Evolutionary conservation across 2,329 filamentous ascomycete genomes (phyloP).

Genomic region (Diaporthe citri): DNA sequence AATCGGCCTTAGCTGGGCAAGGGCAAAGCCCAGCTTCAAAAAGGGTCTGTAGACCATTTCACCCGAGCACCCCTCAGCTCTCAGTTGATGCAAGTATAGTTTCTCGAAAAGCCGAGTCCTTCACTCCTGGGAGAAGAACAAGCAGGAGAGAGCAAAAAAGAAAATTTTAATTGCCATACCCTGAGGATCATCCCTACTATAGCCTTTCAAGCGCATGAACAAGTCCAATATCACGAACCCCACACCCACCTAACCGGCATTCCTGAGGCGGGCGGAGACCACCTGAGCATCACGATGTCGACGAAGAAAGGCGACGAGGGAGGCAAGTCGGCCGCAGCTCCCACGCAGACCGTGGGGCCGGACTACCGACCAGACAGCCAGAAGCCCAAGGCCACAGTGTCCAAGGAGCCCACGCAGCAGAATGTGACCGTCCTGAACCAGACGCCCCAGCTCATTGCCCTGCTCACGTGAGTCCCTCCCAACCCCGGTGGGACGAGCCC

Average conservation of each 20-base stretch:
- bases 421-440: conserved; percentile 93
- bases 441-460: conserved; percentile 95
- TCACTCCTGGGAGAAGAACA: background rate
- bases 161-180: background rate
- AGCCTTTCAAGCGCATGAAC: conserved; percentile 30
- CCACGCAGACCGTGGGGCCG: conserved; percentile 80
- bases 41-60: conserved; percentile 15
- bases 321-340: conserved; percentile 44
- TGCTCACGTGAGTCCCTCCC: conserved; percentile 84
- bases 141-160: background rate
- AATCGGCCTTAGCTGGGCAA: conserved; percentile 6
- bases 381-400: conserved; percentile 90
- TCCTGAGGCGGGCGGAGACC: background rate
- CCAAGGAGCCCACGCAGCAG: conserved; percentile 81
- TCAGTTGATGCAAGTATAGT: conserved; percentile 16
- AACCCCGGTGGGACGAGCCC: background rate
- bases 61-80: conserved; percentile 18
- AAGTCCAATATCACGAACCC: conserved; percentile 35
- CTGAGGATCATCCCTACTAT: conserved; percentile 29
- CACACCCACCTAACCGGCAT: conserved; percentile 27
- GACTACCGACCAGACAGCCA: conserved; percentile 81
- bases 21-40: conserved; percentile 26
- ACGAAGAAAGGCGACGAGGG: conserved; percentile 30
- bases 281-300: conserved; percentile 34
- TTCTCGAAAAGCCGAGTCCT: background rate